Evolutionary conservation across 176 grass and related monocot species (phyloP).

Genomic region (Zoysia pacifica): DNA sequence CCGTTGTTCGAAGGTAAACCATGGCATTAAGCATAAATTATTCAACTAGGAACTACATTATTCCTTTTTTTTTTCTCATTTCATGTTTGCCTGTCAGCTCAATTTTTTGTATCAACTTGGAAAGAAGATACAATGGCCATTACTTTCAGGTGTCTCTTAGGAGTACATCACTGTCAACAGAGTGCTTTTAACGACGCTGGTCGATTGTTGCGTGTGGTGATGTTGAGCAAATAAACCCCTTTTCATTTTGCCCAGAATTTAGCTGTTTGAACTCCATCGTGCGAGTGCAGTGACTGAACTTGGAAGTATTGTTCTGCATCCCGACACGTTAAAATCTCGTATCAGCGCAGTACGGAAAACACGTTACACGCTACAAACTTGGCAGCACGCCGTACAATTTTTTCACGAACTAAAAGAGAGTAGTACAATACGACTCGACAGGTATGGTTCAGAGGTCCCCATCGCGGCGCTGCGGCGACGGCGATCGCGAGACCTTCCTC

Average conservation of each 20-base stretch:
- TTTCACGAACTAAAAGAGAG: neutral
- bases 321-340: neutral
- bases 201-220: neutral
- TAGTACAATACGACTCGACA: neutral
- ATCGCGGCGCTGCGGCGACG: neutral
- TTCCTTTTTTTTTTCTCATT: neutral
- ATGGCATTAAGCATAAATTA: neutral
- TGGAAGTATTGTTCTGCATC: slow-evolving; percentile 14
- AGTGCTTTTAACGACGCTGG: neutral
- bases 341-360: neutral
- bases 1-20: slow-evolving; percentile 13
- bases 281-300: neutral
- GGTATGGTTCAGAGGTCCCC: slow-evolving; percentile 33
- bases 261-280: neutral
- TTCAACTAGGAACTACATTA: neutral
- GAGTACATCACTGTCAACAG: neutral
- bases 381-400: neutral
- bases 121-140: neutral
- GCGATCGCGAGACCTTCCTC: slow-evolving; percentile 46
- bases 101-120: neutral
- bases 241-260: neutral
- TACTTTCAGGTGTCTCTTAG: neutral
- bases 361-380: slow-evolving; percentile 2
- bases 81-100: neutral
- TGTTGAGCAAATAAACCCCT: neutral